Evolutionary conservation across 352 stramenopile species (phyloP).

Genomic region (Phytopythium oedochilum): DNA sequence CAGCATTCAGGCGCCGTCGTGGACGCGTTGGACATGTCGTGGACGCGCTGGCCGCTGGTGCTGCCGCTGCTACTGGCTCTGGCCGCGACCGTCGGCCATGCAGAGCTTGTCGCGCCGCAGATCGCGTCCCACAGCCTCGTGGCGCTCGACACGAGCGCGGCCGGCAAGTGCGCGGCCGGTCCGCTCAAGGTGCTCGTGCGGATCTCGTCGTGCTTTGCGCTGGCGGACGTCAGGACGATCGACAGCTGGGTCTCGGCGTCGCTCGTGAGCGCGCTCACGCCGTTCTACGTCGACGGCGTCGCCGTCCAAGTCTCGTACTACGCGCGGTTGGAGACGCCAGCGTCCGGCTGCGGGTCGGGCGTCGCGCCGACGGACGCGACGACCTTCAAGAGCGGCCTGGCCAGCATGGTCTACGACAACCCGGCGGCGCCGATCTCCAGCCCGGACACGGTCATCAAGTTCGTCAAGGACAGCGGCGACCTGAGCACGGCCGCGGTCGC

Average conservation of each 20-base stretch:
- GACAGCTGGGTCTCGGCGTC: background rate
- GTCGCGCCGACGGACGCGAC: background rate
- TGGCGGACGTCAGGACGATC: background rate
- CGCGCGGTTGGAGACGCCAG: background rate
- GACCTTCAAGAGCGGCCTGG: background rate
- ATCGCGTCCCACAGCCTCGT: too few relatives aligned
- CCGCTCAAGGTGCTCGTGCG: background rate
- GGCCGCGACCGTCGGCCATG: too few relatives aligned
- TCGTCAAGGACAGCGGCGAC: background rate
- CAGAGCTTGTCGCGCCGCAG: too few relatives aligned
- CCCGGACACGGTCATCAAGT: background rate
- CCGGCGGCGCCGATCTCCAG: background rate
- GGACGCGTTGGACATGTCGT: too few relatives aligned
- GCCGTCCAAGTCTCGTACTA: background rate
- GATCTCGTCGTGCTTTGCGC: background rate
- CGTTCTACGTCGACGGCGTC: background rate
- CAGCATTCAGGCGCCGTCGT: too few relatives aligned
- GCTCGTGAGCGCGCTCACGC: background rate
- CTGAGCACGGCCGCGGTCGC: background rate
- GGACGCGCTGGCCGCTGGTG: too few relatives aligned
- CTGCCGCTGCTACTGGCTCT: too few relatives aligned
- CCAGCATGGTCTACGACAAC: background rate
- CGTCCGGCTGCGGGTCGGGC: background rate
- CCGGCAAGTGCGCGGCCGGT: background rate
- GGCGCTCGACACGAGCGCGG: too few relatives aligned